Evolutionary conservation across 306 rosid genomes (phyloP).

Genomic region (Cicer cuneatum): DNA sequence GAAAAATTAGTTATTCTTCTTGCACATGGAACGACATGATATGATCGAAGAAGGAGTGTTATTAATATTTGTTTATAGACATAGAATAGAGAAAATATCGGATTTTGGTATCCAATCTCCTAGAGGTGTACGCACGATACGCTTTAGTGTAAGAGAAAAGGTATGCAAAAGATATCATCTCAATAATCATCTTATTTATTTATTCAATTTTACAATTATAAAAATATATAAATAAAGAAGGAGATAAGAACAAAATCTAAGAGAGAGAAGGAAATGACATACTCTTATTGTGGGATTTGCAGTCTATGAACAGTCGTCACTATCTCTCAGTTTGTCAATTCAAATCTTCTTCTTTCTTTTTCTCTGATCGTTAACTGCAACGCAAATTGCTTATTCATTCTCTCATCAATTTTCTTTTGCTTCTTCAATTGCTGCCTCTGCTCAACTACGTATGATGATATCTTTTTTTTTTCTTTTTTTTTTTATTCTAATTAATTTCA

Average conservation of each 20-base stretch:
- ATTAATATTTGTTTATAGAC: no score
- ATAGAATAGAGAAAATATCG: not conserved
- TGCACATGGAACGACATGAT: not conserved
- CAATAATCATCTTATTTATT: not conserved
- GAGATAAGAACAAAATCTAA: constrained; percentile 17
- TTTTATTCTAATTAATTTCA: not conserved
- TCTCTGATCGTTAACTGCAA: not conserved
- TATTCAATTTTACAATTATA: not conserved
- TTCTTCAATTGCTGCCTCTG: not conserved
- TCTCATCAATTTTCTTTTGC: constrained; percentile 13
- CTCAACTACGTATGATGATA: constrained; percentile 1
- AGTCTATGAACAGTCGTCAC: constrained; percentile 5
- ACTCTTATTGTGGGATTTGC: not conserved
- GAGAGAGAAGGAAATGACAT: not conserved
- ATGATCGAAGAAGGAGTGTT: not conserved
- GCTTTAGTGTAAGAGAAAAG: not conserved
- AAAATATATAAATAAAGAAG: not conserved
- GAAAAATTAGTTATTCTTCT: not conserved
- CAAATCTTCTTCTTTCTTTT: not conserved
- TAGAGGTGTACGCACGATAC: constrained; percentile 13
- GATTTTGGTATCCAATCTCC: not conserved
- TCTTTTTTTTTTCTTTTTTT: not conserved
- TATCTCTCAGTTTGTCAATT: not conserved
- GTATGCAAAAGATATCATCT: constrained; percentile 3
- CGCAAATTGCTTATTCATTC: not conserved